Conservation (phyloP, 2,329 filamentous ascomycete species). For the Colletotrichum tabaci region DNA sequence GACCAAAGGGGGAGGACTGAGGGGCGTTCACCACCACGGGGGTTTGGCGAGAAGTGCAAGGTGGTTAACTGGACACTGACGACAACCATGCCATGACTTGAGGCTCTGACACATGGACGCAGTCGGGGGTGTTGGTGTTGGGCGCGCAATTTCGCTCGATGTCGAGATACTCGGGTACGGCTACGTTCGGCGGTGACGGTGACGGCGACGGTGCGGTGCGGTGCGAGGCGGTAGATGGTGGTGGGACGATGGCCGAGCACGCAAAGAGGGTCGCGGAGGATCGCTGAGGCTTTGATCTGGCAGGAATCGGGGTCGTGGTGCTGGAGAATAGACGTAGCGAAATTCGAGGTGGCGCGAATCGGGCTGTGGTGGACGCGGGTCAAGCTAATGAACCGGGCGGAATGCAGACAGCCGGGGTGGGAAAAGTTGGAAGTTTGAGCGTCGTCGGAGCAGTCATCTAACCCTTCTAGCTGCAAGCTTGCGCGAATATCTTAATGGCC, state of each 20-base stretch:
- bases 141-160: conserved; percentile 21
- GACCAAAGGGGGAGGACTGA: conserved; percentile 6
- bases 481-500: conserved; percentile 38
- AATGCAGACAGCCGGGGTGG: conserved; percentile 16
- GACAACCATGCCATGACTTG: conserved; percentile 41
- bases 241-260: conserved; percentile 6
- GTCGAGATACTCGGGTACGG: conserved; percentile 15
- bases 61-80: conserved; percentile 38
- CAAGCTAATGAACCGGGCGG: conserved; percentile 1
- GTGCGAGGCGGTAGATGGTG: not conserved
- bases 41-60: conserved; percentile 35
- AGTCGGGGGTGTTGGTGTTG: conserved; percentile 19
- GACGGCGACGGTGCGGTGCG: not conserved
- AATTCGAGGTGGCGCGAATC: conserved; percentile 8
- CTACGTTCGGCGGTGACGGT: not conserved
- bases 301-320: not conserved
- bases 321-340: conserved; percentile 10
- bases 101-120: conserved; percentile 40
- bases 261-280: conserved; percentile 2
- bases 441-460: conserved; percentile 29
- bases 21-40: conserved; percentile 37
- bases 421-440: conserved; percentile 4
- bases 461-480: conserved; percentile 35
- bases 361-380: not conserved
- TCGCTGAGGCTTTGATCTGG: not conserved